A percentile compares a stretch with the other conserved stretches of the same genome.
Evolutionary conservation across 257 asterid species (phyloP).

Genomic region (Solanum acaule): DNA sequence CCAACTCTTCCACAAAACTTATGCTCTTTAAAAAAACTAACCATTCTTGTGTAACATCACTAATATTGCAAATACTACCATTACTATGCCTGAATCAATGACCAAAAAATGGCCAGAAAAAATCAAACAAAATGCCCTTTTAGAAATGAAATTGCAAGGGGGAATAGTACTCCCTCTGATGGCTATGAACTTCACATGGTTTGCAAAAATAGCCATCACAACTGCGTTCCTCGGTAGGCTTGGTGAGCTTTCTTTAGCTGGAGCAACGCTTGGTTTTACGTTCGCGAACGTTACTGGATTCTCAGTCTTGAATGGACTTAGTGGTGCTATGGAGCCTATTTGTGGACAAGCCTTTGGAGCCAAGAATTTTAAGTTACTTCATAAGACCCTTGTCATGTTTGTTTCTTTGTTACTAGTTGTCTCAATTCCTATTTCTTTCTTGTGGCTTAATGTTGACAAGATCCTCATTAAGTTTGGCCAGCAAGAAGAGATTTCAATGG

Average conservation of each 20-base stretch:
- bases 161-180: constrained; percentile 41
- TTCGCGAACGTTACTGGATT: constrained; percentile 73
- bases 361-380: constrained; percentile 64
- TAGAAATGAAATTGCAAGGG: constrained; percentile 58
- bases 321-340: constrained; percentile 86
- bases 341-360: constrained; percentile 95
- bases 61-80: background rate
- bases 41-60: constrained; percentile 9
- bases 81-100: constrained; percentile 3
- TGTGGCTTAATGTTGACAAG: constrained; percentile 77
- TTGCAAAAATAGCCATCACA: constrained; percentile 64
- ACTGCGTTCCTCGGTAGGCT: constrained; percentile 79
- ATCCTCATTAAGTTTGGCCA: constrained; percentile 62
- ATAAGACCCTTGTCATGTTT: constrained; percentile 64
- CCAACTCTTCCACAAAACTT: constrained; percentile 27
- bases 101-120: constrained; percentile 12
- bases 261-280: constrained; percentile 67
- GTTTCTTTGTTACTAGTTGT: constrained; percentile 24
- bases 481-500: constrained; percentile 43
- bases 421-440: constrained; percentile 46
- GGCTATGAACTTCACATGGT: constrained; percentile 73
- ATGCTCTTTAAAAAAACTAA: constrained; percentile 6
- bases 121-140: constrained; percentile 2
- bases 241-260: constrained; percentile 66
- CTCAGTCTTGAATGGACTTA: constrained; percentile 62